Conservation (phyloP, 1,284 basidiomycete genomes). For the Filobasidium uniguttulatum region DNA sequence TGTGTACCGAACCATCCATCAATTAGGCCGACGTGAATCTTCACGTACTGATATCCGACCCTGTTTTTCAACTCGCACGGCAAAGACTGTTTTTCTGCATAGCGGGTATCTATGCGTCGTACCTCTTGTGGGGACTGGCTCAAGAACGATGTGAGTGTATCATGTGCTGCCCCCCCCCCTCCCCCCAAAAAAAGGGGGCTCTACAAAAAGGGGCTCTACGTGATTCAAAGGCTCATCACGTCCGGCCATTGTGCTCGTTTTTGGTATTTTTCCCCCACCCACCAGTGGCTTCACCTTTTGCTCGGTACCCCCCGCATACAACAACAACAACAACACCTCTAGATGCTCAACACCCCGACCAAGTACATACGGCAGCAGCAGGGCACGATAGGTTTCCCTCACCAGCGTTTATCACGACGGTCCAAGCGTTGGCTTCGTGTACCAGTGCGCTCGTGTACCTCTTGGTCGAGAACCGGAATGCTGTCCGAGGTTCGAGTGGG, state of each 20-base stretch:
- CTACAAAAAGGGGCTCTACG: too few relatives aligned
- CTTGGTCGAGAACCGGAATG: constrained; percentile 33
- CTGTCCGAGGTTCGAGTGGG: not conserved
- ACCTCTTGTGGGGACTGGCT: constrained; percentile 69
- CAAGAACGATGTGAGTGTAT: constrained; percentile 64
- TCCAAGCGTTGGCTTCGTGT: constrained; percentile 69
- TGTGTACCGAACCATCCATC: not conserved
- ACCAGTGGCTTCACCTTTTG: constrained; percentile 28
- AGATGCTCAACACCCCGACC: constrained; percentile 34
- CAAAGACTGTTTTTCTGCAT: constrained; percentile 32
- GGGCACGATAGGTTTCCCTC: constrained; percentile 62
- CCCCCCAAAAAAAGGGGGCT: constrained; percentile 50
- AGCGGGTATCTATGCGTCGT: constrained; percentile 36
- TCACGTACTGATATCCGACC: too few relatives aligned
- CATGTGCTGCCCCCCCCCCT: constrained; percentile 67
- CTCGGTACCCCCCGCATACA: constrained; percentile 15
- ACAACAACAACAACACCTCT: too few relatives aligned
- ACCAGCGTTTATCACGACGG: constrained; percentile 71
- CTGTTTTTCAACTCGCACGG: too few relatives aligned
- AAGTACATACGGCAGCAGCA: not conserved
- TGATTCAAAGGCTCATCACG: constrained; percentile 17
- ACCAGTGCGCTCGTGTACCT: constrained; percentile 69
- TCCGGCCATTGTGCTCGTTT: not conserved
- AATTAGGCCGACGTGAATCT: not conserved
- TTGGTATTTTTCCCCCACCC: not conserved